Percentiles rank a stretch among this genome's conserved stretches.
Conservation (phyloP, 1,139 yeast species). For the Lodderomyces oxycetoniae region DNA sequence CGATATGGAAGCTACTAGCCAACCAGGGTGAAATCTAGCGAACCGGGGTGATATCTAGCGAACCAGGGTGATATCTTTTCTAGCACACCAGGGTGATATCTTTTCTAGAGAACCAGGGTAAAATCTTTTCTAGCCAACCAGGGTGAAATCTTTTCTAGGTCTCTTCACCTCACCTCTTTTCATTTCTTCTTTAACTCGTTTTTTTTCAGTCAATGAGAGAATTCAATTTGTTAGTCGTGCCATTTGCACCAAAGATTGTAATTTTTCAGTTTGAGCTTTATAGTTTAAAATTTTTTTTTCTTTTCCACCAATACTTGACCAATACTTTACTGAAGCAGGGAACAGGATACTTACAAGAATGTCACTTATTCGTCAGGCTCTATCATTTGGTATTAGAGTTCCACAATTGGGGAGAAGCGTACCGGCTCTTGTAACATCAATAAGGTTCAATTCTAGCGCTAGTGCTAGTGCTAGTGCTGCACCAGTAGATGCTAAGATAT, state of each 20-base stretch:
- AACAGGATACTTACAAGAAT: slow-evolving; percentile 5
- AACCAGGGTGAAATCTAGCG: too few species aligned
- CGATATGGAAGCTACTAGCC: too few species aligned
- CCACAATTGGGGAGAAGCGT: slow-evolving; percentile 5
- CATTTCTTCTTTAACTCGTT: slow-evolving; percentile 2
- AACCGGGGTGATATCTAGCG: too few species aligned
- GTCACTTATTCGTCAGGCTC: slow-evolving; percentile 33
- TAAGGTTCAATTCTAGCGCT: slow-evolving; percentile 56
- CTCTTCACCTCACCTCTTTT: background rate
- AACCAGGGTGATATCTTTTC: too few species aligned
- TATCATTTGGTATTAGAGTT: slow-evolving; percentile 34
- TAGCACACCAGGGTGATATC: too few species aligned
- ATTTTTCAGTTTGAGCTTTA: slow-evolving; percentile 2
- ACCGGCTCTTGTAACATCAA: slow-evolving; percentile 2
- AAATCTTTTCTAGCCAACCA: too few species aligned
- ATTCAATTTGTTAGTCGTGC: too few species aligned
- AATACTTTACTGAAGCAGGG: background rate
- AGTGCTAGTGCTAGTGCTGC: slow-evolving; percentile 38
- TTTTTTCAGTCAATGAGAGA: too few species aligned
- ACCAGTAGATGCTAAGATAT: slow-evolving; percentile 83
- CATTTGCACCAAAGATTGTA: background rate
- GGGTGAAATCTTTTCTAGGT: too few species aligned
- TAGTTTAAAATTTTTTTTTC: slow-evolving; percentile 6
- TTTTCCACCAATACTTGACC: slow-evolving; percentile 1
- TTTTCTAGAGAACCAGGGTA: too few species aligned